Base-by-base conservation (phyloP, 1,139 yeast species). In the Geotrichum restrictum region DNA sequence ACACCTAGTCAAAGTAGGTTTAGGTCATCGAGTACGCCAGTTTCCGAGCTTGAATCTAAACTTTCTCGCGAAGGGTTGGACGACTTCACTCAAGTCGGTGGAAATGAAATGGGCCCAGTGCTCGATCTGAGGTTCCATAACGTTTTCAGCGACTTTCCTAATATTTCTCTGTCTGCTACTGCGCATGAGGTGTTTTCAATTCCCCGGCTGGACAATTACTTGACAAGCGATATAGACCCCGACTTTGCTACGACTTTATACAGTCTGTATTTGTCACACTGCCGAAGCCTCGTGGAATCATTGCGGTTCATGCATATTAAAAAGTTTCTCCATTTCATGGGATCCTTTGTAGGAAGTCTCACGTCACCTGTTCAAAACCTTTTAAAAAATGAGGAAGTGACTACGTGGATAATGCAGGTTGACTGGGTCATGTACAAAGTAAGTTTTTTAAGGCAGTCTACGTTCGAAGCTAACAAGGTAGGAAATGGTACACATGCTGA, bases 241-340 rank as follows among this genome's bases (percentile, higher is more conserved):
- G 89, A 83, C 61, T 75, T 79, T 42, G 83, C 83, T 2, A 82
- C 79, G 38, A 81, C 88, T 0, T 71, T 85, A 46, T 76, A 73
- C 55, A 80, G 82, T 4, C 67, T 81, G 32, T 86, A 86, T 68
- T 77, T 77, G 57, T 75, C 82, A 3, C 86, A 84, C 61, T 82
- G 87, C 60, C 77, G 78, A 40, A 67, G 81, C 3, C 69, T 85
- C 44, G 79, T 85, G 57, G 88, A 85, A 59, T 74, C 81, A 44
- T 70, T 88, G 57, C 74, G 94, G 59, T 83, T 74, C 64, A 78
- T 87, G 81, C 86, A 84, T 57, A 69, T 84, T 53, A 80, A 80
- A 56, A 79, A 79, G 61, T 70, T 88, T 39, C 77, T 83, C 54
- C 71, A 78, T 16, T 71, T 79, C 31, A 70, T 85, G 50, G 66